Evolutionary conservation across 2,329 filamentous ascomycete species (phyloP), one percentile per base, ranked within the genome.

Genomic region (Claviceps cyperi): DNA sequence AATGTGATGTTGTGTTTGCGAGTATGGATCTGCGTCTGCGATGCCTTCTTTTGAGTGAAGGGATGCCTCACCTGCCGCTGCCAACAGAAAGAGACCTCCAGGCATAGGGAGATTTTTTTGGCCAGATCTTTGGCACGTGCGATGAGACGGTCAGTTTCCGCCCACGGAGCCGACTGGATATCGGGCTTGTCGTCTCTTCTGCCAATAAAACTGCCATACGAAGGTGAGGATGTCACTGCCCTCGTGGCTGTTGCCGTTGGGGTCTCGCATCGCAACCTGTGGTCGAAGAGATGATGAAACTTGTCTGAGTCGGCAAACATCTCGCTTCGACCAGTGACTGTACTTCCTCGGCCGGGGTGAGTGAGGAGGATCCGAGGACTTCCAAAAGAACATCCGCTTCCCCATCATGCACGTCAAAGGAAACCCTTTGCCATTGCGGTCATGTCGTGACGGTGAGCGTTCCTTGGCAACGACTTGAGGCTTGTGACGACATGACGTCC

Each of bases 81-180:
- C 7, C 11, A 35, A 5, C 15, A 22, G 7, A 17, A 28, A 58
- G 8, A 24, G 58, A 53, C 24, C 56, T 51, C 36, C 38, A 50
- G 46, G 54, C 55, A 37, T 53, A 49, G 5, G 57, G 49, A 44
- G 56, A 46, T 41, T 62, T 56, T 56, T 21, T 45, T 49, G 50
- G 62, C 60, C 9, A 65, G 55, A 21, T 54, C 53, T 53, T 59
- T 60, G 11, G 61, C 63, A 39, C 55, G 53, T 22, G 57, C 53
- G 47, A 68, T 67, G 19, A 66, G 54, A 24, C 62, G 58, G 50
- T 69, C 67, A 4, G 67, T 69, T 45, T 61, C 54, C 28, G 53
- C 57, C 67, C 66, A 69, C 4, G 60, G 56, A 17, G 54, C 48
- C 6, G 51, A 37, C 39, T 49, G 14, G 37, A 51, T 36, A 22